phyloP scores from a whole-genome alignment of 805 yeast species.

The Sungouiozyma ichnusensis region DNA sequence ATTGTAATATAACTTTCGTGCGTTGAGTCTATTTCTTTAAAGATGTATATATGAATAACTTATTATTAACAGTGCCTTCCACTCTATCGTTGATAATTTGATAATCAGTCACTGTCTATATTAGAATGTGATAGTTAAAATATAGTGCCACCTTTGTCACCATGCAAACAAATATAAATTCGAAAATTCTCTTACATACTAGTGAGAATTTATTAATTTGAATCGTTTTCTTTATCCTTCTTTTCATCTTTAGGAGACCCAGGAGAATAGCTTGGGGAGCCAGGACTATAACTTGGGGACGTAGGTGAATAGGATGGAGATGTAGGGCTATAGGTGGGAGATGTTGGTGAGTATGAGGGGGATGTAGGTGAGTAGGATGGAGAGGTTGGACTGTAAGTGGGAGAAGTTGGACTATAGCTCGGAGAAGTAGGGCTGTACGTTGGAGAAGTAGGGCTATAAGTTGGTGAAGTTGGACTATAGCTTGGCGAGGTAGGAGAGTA shows the following conservation, averaged over 20 bases:
- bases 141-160: too few species aligned
- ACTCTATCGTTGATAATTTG: neutral
- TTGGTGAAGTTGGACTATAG: constrained; percentile 55
- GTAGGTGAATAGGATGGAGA: constrained; percentile 60
- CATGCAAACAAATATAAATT: neutral
- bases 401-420: constrained; percentile 70
- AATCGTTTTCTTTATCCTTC: constrained; percentile 10
- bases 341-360: constrained; percentile 44
- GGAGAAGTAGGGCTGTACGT: constrained; percentile 59
- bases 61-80: neutral
- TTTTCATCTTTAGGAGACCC: constrained; percentile 31
- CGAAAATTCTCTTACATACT: constrained; percentile 1
- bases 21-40: neutral
- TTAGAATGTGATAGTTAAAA: too few species aligned
- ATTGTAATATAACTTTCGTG: neutral
- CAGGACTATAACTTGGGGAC: constrained; percentile 52
- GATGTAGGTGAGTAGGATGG: constrained; percentile 55
- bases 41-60: neutral
- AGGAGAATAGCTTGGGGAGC: constrained; percentile 40
- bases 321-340: constrained; percentile 47
- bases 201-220: constrained; percentile 1
- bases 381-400: constrained; percentile 45
- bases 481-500: constrained; percentile 65
- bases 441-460: constrained; percentile 66
- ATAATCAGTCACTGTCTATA: too few species aligned